Conservation (phyloP, 2,329 filamentous ascomycete species). For the Nectriaceae sp. region DNA sequence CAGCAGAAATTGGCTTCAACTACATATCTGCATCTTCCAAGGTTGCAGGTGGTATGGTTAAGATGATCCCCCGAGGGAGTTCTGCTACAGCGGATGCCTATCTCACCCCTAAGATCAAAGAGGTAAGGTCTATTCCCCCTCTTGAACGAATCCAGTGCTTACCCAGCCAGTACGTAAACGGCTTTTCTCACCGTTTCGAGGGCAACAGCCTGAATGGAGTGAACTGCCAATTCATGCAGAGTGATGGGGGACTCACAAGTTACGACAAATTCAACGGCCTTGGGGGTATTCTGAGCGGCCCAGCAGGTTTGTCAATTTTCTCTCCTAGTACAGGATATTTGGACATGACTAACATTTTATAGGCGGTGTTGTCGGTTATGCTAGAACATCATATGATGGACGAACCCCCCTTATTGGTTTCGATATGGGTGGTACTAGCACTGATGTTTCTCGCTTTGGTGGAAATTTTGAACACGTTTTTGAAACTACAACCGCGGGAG, state of each 20-base stretch:
- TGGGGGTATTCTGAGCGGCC: constrained; percentile 22
- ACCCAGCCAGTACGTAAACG: constrained; percentile 37
- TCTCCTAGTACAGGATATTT: too few relatives aligned
- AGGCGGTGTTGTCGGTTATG: constrained; percentile 15
- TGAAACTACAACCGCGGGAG: constrained; percentile 69
- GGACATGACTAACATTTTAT: too few relatives aligned
- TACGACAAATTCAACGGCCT: constrained; percentile 25
- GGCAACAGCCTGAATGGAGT: constrained; percentile 15
- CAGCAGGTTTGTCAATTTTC: constrained; percentile 22
- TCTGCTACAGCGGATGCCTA: constrained; percentile 46
- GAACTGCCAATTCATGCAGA: constrained; percentile 21
- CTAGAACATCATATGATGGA: constrained; percentile 17
- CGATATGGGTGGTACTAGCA: constrained; percentile 65
- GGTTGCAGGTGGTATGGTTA: constrained; percentile 41
- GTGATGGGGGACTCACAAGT: constrained; percentile 25
- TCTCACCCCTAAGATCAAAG: constrained; percentile 38
- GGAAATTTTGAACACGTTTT: constrained; percentile 72
- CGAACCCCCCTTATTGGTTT: too few relatives aligned
- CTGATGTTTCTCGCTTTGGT: constrained; percentile 72
- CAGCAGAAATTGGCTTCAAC: constrained; percentile 41
- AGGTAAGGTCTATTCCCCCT: neutral
- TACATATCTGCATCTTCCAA: constrained; percentile 35
- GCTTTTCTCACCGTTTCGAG: constrained; percentile 22
- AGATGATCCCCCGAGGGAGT: constrained; percentile 41
- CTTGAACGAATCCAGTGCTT: neutral